phyloP scores from a whole-genome alignment of 257 asterid species.

The Solanum chmielewskii region DNA sequence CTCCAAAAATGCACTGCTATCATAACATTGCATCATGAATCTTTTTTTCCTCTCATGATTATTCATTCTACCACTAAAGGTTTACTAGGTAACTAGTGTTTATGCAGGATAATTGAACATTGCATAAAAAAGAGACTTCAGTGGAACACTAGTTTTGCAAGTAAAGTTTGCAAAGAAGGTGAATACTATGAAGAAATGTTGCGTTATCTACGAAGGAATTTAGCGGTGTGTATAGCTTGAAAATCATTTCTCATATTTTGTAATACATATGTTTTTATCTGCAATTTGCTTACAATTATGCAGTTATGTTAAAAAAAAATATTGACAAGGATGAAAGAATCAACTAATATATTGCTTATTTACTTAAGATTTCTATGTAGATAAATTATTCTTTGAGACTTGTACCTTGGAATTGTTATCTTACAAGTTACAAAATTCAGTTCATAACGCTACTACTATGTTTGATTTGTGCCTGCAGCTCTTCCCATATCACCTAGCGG shows the following conservation, averaged over 20 bases:
- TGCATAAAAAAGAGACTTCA: constrained; percentile 82
- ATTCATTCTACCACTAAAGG: background rate
- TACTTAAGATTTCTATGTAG: background rate
- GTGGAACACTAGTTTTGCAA: constrained; percentile 80
- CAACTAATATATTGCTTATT: background rate
- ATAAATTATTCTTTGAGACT: background rate
- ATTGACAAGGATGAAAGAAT: background rate
- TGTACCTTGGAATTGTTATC: background rate
- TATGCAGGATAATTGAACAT: constrained; percentile 73
- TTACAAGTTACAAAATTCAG: background rate
- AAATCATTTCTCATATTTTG: background rate
- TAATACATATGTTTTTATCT: background rate
- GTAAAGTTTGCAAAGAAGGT: constrained; percentile 84
- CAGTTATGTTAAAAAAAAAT: background rate
- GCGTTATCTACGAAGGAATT: constrained; percentile 84
- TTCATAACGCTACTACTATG: background rate
- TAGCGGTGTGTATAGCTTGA: constrained; percentile 54
- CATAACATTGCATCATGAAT: background rate
- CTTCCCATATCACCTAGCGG: constrained; percentile 95
- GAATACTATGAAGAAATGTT: constrained; percentile 98
- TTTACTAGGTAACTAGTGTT: background rate
- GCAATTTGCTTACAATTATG: background rate
- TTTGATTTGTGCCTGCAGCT: constrained; percentile 43
- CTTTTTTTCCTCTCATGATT: background rate
- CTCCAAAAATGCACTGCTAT: background rate